Conservation (phyloP, 148 eudicot species). For the Hydrangea macrophylla region DNA sequence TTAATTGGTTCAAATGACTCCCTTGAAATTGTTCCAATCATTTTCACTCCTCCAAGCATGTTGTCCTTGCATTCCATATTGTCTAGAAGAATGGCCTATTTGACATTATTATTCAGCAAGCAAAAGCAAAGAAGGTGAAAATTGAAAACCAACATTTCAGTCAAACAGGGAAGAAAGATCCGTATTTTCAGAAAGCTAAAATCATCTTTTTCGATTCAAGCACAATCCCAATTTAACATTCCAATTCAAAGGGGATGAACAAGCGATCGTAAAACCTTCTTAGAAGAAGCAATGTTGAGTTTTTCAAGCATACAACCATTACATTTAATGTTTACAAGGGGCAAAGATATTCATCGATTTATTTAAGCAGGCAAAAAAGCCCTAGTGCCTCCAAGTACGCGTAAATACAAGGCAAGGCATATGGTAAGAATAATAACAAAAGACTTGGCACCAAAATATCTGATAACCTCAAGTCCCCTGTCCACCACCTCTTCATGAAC, state of each 20-base stretch:
- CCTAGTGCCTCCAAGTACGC: constrained; percentile 42
- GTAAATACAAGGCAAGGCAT: constrained; percentile 61
- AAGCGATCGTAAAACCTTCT: background rate
- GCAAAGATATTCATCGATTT: constrained; percentile 3
- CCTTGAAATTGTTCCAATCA: background rate
- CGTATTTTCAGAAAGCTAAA: background rate
- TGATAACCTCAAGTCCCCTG: constrained; percentile 59
- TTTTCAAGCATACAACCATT: background rate
- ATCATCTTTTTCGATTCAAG: background rate
- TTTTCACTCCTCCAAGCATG: background rate
- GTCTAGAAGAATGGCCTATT: background rate
- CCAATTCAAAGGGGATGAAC: background rate
- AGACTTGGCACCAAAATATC: constrained; percentile 57
- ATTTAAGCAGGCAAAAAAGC: constrained; percentile 54
- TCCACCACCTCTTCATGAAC: constrained; percentile 53
- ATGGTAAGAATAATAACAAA: constrained; percentile 50
- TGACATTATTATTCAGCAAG: background rate
- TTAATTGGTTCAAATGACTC: background rate
- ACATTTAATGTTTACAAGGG: background rate
- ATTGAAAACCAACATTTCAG: too few relatives aligned
- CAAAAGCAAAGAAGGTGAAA: too few relatives aligned
- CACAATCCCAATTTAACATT: background rate
- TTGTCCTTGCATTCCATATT: background rate
- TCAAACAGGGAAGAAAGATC: background rate
- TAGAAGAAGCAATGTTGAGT: background rate